phyloP scores from a whole-genome alignment of 345 rosid species.

The Microthlaspi erraticum region DNA sequence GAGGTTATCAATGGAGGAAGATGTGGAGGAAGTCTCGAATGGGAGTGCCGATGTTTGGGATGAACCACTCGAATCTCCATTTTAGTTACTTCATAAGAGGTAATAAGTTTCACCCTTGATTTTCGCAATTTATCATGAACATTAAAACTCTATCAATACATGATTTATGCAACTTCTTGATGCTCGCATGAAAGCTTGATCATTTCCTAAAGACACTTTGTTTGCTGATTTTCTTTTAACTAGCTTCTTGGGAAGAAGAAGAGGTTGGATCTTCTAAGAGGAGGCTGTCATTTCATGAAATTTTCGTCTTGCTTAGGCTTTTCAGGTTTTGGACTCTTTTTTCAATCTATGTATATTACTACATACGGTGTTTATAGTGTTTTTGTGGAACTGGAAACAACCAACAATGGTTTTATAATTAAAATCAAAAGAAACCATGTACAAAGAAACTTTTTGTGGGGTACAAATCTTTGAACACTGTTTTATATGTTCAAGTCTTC shows the following conservation, averaged over 20 bases:
- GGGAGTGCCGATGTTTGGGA: slow-evolving; percentile 80
- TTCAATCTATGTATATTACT: slow-evolving; percentile 35
- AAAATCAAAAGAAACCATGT: slow-evolving; percentile 24
- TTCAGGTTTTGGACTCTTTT: slow-evolving; percentile 32
- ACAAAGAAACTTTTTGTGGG: background rate
- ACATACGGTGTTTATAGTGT: slow-evolving; percentile 25
- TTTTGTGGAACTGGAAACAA: slow-evolving; percentile 21
- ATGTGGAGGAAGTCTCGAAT: slow-evolving; percentile 75
- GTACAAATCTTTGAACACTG: slow-evolving; percentile 12
- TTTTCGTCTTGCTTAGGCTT: slow-evolving; percentile 17
- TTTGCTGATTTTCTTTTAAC: too few species aligned
- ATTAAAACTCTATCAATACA: slow-evolving; percentile 1
- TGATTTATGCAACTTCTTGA: background rate
- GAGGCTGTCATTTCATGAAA: slow-evolving; percentile 15
- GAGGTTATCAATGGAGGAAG: slow-evolving; percentile 80
- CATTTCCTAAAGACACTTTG: too few species aligned
- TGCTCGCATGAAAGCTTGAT: background rate
- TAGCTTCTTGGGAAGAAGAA: too few species aligned
- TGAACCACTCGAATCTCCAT: slow-evolving; percentile 71
- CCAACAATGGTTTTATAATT: slow-evolving; percentile 19
- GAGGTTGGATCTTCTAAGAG: too few species aligned
- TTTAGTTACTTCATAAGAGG: slow-evolving; percentile 44
- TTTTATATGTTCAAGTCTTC: background rate
- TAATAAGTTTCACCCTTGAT: slow-evolving; percentile 12
- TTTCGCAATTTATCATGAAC: background rate